Evolutionary conservation across 2,329 filamentous ascomycete species (phyloP).

Genomic region (Ilyonectria robusta): DNA sequence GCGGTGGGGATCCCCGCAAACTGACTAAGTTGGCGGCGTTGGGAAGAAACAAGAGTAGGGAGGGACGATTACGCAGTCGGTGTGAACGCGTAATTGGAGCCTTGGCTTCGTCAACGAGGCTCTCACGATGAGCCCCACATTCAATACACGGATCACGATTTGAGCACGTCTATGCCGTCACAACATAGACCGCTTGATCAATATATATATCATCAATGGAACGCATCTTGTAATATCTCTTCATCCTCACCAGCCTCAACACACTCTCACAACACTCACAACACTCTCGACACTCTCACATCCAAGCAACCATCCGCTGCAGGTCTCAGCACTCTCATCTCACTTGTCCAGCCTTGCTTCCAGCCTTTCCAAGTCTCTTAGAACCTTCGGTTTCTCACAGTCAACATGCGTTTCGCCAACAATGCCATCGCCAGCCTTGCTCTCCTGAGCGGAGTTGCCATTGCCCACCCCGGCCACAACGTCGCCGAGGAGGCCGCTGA

Average conservation of each 20-base stretch:
- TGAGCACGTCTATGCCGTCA: neutral
- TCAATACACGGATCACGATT: neutral
- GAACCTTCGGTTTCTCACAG: neutral
- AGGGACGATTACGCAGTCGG: slow-evolving; percentile 21
- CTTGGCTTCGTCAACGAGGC: slow-evolving; percentile 2
- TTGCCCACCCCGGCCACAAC: slow-evolving; percentile 65
- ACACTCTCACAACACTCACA: slow-evolving; percentile 8
- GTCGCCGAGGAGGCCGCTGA: slow-evolving; percentile 63
- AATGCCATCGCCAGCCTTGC: slow-evolving; percentile 34
- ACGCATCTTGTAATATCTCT: neutral
- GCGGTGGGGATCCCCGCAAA: slow-evolving; percentile 3
- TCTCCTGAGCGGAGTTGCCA: slow-evolving; percentile 32
- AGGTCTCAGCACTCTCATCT: slow-evolving; percentile 13
- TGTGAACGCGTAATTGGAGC: slow-evolving; percentile 23
- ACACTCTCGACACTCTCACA: neutral
- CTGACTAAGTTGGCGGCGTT: slow-evolving; percentile 11
- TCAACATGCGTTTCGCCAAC: slow-evolving; percentile 31
- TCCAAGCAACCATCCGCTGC: slow-evolving; percentile 9
- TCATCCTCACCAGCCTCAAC: slow-evolving; percentile 13
- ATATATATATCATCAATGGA: neutral
- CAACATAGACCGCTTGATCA: neutral
- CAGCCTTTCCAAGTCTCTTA: neutral
- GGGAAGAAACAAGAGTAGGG: slow-evolving; percentile 12
- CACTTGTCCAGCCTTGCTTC: neutral
- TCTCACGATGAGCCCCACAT: neutral